Percentiles rank a stretch among this genome's conserved stretches.
phyloP scores from a whole-genome alignment of 108 stramenopile species.

The Cyclotella atomus region DNA sequence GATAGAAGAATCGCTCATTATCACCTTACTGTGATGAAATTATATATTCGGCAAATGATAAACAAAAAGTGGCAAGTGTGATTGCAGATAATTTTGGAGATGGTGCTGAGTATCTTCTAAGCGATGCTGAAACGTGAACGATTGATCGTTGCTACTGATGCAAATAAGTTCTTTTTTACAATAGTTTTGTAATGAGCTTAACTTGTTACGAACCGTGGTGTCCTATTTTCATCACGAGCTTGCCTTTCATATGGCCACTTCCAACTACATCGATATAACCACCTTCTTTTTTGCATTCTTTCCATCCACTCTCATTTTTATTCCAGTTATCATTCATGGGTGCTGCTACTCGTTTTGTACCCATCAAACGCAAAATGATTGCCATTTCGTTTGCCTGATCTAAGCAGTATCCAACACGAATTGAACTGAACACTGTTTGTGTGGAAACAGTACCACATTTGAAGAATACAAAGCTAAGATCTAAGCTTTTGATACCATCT shows the following conservation, averaged over 20 bases:
- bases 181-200: background rate
- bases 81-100: background rate
- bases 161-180: too few relatives aligned
- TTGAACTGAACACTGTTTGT: conserved; percentile 57
- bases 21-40: conserved; percentile 35
- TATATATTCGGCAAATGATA: conserved; percentile 7
- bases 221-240: conserved; percentile 55
- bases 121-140: too few relatives aligned
- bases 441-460: conserved; percentile 55
- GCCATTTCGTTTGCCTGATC: conserved; percentile 40
- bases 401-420: conserved; percentile 37
- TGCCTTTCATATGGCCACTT: conserved; percentile 37
- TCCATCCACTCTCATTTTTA: conserved; percentile 17
- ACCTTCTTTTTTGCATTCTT: conserved; percentile 28
- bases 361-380: conserved; percentile 29
- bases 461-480: conserved; percentile 62
- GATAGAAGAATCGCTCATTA: conserved; percentile 19
- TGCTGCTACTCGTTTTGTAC: background rate
- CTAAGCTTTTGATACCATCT: conserved; percentile 40
- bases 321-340: conserved; percentile 11
- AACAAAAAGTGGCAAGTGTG: background rate
- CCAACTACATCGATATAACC: conserved; percentile 41
- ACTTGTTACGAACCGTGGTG: background rate
- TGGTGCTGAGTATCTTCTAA: too few relatives aligned
- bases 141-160: too few relatives aligned